Percentiles rank a stretch among this genome's conserved stretches.
Evolutionary conservation across 805 yeast genomes (phyloP).

Genomic region (Saccharomycopsis fodiens): DNA sequence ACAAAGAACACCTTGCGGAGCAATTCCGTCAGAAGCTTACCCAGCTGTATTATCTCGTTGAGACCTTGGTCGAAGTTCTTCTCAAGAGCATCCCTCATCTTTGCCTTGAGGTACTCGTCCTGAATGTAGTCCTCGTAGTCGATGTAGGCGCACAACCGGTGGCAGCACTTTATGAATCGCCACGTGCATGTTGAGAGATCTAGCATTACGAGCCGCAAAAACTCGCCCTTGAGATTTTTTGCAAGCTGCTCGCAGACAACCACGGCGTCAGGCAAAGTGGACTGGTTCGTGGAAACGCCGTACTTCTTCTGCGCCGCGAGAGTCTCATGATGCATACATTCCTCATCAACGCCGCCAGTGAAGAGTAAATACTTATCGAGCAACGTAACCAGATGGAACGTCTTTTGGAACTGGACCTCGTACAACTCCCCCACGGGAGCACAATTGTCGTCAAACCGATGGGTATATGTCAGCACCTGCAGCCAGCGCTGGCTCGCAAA

Average conservation of each 20-base stretch:
- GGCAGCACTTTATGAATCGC: neutral
- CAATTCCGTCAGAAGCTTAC: neutral
- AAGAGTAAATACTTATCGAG: constrained; percentile 8
- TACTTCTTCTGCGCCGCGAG: neutral
- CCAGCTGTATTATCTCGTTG: neutral
- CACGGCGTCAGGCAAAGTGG: constrained; percentile 1
- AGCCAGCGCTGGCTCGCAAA: constrained; percentile 10
- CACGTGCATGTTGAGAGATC: constrained; percentile 1
- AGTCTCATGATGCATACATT: neutral
- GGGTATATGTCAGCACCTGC: neutral
- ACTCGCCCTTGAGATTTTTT: neutral
- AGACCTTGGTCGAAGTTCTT: neutral
- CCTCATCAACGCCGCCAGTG: constrained; percentile 8
- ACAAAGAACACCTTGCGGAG: constrained; percentile 1
- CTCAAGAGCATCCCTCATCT: neutral
- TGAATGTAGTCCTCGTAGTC: neutral
- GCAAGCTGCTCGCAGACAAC: neutral
- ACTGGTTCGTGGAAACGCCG: neutral
- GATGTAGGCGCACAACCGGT: neutral
- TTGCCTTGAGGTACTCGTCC: neutral
- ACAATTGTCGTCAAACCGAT: neutral
- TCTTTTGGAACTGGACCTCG: constrained; percentile 1
- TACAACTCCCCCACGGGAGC: neutral
- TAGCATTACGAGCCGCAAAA: constrained; percentile 1
- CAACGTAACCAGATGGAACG: constrained; percentile 6